A percentile compares a stretch with the other conserved stretches of the same genome.
These are phyloP conservation scores for Kwoniella shandongensis DNA, from an alignment of 768 basidiomycete species.

Conservation along the genomic window DNA sequence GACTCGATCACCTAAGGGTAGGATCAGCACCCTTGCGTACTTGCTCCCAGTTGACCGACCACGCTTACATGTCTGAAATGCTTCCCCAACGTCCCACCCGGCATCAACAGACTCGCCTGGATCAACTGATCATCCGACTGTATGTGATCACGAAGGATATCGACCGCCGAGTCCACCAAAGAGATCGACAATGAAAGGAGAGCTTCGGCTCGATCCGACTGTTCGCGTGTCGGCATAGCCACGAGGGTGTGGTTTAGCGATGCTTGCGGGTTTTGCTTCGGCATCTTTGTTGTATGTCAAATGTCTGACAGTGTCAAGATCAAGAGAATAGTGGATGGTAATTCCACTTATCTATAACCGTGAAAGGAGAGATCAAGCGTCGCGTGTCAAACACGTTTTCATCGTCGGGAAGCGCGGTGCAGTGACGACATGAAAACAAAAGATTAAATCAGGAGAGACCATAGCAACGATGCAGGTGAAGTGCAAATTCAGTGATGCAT, in stretches of 20 bases:
- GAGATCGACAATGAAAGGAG: slow-evolving; percentile 37
- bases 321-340: too few relatives aligned
- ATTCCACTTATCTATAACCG: too few relatives aligned
- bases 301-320: too few relatives aligned
- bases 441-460: too few relatives aligned
- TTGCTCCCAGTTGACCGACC: background rate
- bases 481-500: too few relatives aligned
- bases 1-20: slow-evolving; percentile 44
- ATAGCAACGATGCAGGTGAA: too few relatives aligned
- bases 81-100: slow-evolving; percentile 46
- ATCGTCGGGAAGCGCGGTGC: too few relatives aligned
- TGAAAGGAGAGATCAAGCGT: too few relatives aligned
- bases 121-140: slow-evolving; percentile 30
- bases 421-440: too few relatives aligned
- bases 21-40: too few relatives aligned
- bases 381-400: too few relatives aligned
- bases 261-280: slow-evolving; percentile 2
- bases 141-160: slow-evolving; percentile 31
- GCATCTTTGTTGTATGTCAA: slow-evolving; percentile 1
- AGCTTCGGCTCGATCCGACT: slow-evolving; percentile 36
- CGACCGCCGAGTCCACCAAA: slow-evolving; percentile 37
- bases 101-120: slow-evolving; percentile 36
- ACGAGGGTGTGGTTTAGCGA: slow-evolving; percentile 32
- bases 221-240: slow-evolving; percentile 16
- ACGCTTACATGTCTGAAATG: slow-evolving; percentile 45